Percentiles rank a stretch among this genome's conserved stretches.
These are phyloP conservation scores for Hypoxylon sp. DNA, from an alignment of 2,329 filamentous ascomycete genomes.

Conservation along the genomic window DNA sequence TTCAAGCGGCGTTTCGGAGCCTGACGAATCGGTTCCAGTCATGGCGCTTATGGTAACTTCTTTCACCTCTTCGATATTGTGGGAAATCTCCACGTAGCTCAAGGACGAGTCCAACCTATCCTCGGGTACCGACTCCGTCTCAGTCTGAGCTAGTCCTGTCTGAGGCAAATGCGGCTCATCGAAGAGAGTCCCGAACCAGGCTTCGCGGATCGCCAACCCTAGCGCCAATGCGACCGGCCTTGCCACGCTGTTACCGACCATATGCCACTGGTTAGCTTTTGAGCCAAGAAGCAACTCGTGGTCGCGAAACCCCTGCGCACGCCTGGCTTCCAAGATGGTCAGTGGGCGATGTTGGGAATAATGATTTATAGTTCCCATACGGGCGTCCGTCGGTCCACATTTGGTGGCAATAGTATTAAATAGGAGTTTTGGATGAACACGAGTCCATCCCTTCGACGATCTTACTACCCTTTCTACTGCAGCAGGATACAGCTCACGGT, in stretches of 20 bases:
- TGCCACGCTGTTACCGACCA: constrained; percentile 84
- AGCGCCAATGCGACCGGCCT: constrained; percentile 76
- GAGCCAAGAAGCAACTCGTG: constrained; percentile 77
- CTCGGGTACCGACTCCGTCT: too few relatives aligned
- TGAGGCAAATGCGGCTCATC: constrained; percentile 47
- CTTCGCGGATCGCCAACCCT: constrained; percentile 74
- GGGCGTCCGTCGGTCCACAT: constrained; percentile 66
- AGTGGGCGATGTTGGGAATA: constrained; percentile 75
- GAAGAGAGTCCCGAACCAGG: constrained; percentile 62
- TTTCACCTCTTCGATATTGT: background rate
- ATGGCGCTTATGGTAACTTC: background rate
- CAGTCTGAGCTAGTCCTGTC: constrained; percentile 5
- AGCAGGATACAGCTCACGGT: constrained; percentile 60
- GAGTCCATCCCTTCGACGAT: constrained; percentile 64
- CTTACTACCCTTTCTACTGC: constrained; percentile 29
- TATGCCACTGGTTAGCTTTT: constrained; percentile 70
- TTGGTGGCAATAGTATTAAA: constrained; percentile 76
- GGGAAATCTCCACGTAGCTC: background rate
- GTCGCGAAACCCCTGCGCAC: constrained; percentile 80
- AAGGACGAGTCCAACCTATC: background rate
- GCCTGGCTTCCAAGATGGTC: constrained; percentile 75
- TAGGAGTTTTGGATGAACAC: constrained; percentile 67
- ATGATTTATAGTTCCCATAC: constrained; percentile 71
- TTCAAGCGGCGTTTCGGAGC: constrained; percentile 25
- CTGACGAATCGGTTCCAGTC: constrained; percentile 2